Conservation (phyloP, 2,329 filamentous ascomycete species). For the Mycosphaerella arachidis region DNA sequence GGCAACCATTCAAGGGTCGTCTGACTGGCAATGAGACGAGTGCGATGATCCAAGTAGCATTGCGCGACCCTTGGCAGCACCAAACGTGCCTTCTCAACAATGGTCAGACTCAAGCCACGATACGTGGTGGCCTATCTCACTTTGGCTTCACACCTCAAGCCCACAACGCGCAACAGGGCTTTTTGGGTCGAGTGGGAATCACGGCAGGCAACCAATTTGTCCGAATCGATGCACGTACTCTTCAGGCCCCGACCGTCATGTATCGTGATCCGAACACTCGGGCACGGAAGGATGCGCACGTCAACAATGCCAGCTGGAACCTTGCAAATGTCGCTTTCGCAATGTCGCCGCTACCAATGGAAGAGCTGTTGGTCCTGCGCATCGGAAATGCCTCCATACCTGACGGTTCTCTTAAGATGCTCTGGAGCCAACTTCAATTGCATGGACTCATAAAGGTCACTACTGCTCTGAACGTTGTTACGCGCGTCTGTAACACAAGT, state of each 20-base stretch:
- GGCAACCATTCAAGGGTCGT: not conserved
- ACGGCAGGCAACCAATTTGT: not conserved
- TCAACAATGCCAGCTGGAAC: not conserved
- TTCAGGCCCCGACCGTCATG: not conserved
- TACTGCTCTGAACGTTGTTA: too few species aligned
- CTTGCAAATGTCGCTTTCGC: not conserved
- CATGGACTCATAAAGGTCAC: too few species aligned
- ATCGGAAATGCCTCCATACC: not conserved
- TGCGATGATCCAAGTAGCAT: not conserved
- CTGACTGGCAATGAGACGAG: not conserved
- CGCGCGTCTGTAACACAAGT: too few species aligned
- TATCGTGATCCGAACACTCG: not conserved
- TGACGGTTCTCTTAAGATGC: too few species aligned
- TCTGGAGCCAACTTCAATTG: too few species aligned
- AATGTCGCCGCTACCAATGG: not conserved
- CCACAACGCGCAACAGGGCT: not conserved
- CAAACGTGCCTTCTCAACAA: not conserved
- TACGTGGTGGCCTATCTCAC: not conserved
- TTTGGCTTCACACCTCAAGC: not conserved
- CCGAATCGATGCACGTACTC: not conserved
- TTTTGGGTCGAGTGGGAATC: not conserved
- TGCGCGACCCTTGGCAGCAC: not conserved
- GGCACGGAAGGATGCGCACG: not conserved
- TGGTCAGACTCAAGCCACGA: not conserved
- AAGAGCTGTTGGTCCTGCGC: not conserved